Percentiles rank a stretch among this genome's conserved stretches.
Conservation (phyloP, 129 eudicot genomes). For the Tagetes patula region DNA sequence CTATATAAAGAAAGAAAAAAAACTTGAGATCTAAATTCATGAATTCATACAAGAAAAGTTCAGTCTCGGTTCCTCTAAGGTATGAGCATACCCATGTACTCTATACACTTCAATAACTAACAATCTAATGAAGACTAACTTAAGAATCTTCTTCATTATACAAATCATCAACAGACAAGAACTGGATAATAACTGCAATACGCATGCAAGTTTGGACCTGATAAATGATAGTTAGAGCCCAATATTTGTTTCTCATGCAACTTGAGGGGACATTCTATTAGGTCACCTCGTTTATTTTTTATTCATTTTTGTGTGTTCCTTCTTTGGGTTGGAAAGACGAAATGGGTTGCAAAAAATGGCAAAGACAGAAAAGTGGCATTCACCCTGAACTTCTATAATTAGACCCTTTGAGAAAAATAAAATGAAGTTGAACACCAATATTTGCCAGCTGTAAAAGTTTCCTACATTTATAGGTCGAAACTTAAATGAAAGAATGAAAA, state of each 20-base stretch:
- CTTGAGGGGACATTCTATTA: background rate
- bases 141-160: background rate
- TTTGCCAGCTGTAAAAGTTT: background rate
- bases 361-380: background rate
- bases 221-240: constrained; percentile 6
- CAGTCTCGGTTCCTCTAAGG: background rate
- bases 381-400: background rate
- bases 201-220: background rate
- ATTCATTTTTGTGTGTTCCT: constrained; percentile 1
- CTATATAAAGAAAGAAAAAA: background rate
- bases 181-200: background rate
- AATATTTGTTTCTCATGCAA: background rate
- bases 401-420: background rate
- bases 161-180: background rate
- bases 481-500: background rate
- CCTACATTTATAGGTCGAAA: background rate
- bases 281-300: constrained; percentile 10
- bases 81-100: background rate
- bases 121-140: constrained; percentile 1
- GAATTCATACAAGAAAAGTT: background rate
- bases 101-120: background rate
- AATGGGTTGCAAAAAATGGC: background rate
- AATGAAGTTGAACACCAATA: background rate
- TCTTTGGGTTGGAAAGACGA: constrained; percentile 11
- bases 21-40: constrained; percentile 1